Evolutionary conservation across 768 basidiomycete species (phyloP).

Genomic region (Dacryopinax primogenitus): DNA sequence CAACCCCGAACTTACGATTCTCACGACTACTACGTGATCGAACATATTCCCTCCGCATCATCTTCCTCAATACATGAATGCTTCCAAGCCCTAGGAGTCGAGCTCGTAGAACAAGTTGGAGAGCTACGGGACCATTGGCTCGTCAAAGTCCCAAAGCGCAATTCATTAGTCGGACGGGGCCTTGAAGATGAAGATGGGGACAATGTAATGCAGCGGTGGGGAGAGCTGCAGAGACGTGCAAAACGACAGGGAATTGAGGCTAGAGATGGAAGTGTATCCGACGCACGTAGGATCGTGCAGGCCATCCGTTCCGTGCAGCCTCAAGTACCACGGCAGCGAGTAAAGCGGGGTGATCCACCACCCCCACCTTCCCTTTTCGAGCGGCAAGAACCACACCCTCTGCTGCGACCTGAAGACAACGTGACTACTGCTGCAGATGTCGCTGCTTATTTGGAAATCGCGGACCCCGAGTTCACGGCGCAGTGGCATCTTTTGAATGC

Average conservation of each 20-base stretch:
- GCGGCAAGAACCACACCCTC: conserved; percentile 6
- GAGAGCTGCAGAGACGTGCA: conserved; percentile 18
- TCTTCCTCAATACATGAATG: conserved; percentile 53
- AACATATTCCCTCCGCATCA: conserved; percentile 25
- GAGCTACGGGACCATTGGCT: conserved; percentile 75
- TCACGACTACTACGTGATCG: conserved; percentile 58
- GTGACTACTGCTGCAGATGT: conserved; percentile 24
- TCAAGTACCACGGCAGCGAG: conserved; percentile 54
- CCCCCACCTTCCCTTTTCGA: conserved; percentile 27
- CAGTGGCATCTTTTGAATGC: conserved; percentile 97
- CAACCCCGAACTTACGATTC: conserved; percentile 28
- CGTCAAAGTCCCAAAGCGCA: conserved; percentile 44
- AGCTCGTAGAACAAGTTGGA: conserved; percentile 79
- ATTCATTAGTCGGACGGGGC: not conserved
- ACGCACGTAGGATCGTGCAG: conserved; percentile 28
- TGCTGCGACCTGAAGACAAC: not conserved
- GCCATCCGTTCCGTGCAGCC: conserved; percentile 49
- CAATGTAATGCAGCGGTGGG: conserved; percentile 37
- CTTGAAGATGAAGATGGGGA: conserved; percentile 26
- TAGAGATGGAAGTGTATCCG: conserved; percentile 33
- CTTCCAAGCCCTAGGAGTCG: conserved; percentile 50
- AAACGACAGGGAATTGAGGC: not conserved
- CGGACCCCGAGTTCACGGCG: conserved; percentile 65
- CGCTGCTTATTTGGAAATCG: conserved; percentile 50
- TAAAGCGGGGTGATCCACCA: conserved; percentile 38